phyloP scores from a whole-genome alignment of 1,139 yeast species.

The Pneumocystis wakefieldiae region DNA sequence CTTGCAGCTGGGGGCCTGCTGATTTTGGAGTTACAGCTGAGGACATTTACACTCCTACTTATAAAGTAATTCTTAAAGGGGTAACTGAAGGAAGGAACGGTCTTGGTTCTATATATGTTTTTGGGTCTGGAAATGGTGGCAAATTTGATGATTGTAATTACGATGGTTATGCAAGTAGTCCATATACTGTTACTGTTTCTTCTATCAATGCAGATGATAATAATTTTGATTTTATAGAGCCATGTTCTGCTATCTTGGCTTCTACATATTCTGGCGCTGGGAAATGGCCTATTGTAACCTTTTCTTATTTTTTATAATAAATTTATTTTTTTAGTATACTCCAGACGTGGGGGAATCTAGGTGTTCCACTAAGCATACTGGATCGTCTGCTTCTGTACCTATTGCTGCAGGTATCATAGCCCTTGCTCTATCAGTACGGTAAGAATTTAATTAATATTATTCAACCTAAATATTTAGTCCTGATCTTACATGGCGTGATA shows the following conservation, averaged over 20 bases:
- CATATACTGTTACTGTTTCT: slow-evolving; percentile 87
- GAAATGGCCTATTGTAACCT: not conserved
- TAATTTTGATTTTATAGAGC: slow-evolving; percentile 76
- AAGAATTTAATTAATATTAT: not conserved
- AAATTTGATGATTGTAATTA: slow-evolving; percentile 83
- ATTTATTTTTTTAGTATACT: slow-evolving; percentile 34
- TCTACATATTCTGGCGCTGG: slow-evolving; percentile 85
- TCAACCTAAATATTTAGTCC: slow-evolving; percentile 36
- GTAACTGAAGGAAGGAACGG: slow-evolving; percentile 68
- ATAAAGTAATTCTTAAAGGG: slow-evolving; percentile 70
- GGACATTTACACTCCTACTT: slow-evolving; percentile 60
- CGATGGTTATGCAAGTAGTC: slow-evolving; percentile 94
- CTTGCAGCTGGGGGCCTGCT: slow-evolving; percentile 98
- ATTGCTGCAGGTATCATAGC: slow-evolving; percentile 91
- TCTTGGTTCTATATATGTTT: slow-evolving; percentile 81
- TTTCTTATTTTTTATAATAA: not conserved
- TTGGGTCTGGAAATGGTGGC: slow-evolving; percentile 96
- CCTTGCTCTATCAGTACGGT: slow-evolving; percentile 47
- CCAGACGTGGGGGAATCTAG: slow-evolving; percentile 56
- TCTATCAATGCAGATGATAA: slow-evolving; percentile 73
- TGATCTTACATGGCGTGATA: slow-evolving; percentile 84
- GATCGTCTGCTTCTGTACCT: slow-evolving; percentile 98
- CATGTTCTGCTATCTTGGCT: slow-evolving; percentile 92
- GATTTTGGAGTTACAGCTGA: slow-evolving; percentile 83
- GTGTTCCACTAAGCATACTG: slow-evolving; percentile 74